Base-by-base conservation (phyloP, 805 yeast species). In the Middelhovenomyces tepae region DNA sequence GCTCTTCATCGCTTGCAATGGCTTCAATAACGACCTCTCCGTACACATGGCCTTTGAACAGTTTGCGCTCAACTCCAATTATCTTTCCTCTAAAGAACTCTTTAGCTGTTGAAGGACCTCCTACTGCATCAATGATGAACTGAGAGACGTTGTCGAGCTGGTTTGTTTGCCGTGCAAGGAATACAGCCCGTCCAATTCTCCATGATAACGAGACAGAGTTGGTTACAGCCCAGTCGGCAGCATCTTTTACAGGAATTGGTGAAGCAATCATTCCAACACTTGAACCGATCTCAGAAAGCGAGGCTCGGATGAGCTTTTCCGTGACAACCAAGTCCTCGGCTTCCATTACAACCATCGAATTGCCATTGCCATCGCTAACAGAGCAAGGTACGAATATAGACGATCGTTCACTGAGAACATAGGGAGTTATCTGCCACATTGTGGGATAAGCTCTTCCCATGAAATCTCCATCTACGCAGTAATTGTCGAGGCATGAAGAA, bases 381-480 rank as follows among this genome's bases (percentile, higher is more conserved):
- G n/a, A n/a, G n/a, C n/a, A n/a, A n/a, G 43, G 43, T 7, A 31
- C 35, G 16, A 26, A 28, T 15, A 32, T 25, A 5, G 36, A 18
- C 13, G 17, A 19, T 10, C 24, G 31, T 4, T 38, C 37, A 23
- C 22, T 14, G 9, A 25, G 36, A 3, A 23, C 28, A 11, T 30
- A 16, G 3, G 71, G 63, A 17, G 50, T 38, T 4, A 60, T 59
- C 44, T 66, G 71, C 52, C 59, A 61, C 22, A 50, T 56, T 2
- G 67, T 63, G 7, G 71, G 69, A 43, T 64, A 62, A 8, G 71
- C 72, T 42, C 72, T 51, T 5, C 72, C 72, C 72, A 66, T 67
- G 29, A 64, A 43, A 39, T 67, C 72, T 18, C 56, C 50, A 42
- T 59, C 64, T 14, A 64, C 37, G n/a, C n/a, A n/a, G n/a, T n/a